Conservation (phyloP, 2,329 filamentous ascomycete species). For the Plenodomus tracheiphilus region DNA sequence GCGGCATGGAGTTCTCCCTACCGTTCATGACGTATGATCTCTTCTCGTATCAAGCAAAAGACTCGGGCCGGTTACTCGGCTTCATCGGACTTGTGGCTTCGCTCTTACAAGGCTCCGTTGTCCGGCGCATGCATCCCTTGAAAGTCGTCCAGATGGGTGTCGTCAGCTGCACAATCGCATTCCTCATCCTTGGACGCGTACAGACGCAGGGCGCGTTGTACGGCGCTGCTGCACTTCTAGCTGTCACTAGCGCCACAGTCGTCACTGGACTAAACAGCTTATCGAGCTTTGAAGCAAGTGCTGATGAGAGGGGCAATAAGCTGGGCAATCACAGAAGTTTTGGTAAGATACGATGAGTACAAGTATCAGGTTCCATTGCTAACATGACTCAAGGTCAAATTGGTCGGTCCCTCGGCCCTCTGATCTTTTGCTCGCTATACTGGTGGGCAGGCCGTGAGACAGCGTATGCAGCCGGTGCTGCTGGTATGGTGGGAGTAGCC, state of each 20-base stretch:
- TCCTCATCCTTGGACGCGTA: slow-evolving; percentile 75
- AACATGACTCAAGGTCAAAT: slow-evolving; percentile 68
- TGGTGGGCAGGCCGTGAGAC: slow-evolving; percentile 95
- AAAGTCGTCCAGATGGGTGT: slow-evolving; percentile 79
- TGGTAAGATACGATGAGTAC: slow-evolving; percentile 36
- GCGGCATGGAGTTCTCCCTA: slow-evolving; percentile 95
- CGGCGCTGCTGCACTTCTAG: slow-evolving; percentile 77
- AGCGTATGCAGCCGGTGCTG: slow-evolving; percentile 80
- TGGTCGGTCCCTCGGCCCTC: slow-evolving; percentile 80
- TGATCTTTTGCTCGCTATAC: slow-evolving; percentile 92
- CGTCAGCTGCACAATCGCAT: slow-evolving; percentile 74
- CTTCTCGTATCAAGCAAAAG: slow-evolving; percentile 76
- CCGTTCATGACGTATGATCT: slow-evolving; percentile 97
- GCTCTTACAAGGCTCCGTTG: slow-evolving; percentile 89
- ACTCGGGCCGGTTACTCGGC: slow-evolving; percentile 84
- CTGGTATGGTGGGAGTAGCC: slow-evolving; percentile 76
- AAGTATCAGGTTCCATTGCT: slow-evolving; percentile 5
- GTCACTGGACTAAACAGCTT: slow-evolving; percentile 92
- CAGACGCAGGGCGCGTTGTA: slow-evolving; percentile 73
- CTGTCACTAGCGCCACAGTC: slow-evolving; percentile 89
- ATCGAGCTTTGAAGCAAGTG: slow-evolving; percentile 83
- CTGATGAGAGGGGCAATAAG: slow-evolving; percentile 80
- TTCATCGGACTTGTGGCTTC: slow-evolving; percentile 91
- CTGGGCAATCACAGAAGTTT: slow-evolving; percentile 78
- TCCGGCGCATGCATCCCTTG: slow-evolving; percentile 80